A percentile compares a stretch with the other conserved stretches of the same genome.
These are phyloP conservation scores for Ceratocystis cacaofunesta DNA, from an alignment of 2,329 filamentous ascomycete genomes.

Conservation along the genomic window DNA sequence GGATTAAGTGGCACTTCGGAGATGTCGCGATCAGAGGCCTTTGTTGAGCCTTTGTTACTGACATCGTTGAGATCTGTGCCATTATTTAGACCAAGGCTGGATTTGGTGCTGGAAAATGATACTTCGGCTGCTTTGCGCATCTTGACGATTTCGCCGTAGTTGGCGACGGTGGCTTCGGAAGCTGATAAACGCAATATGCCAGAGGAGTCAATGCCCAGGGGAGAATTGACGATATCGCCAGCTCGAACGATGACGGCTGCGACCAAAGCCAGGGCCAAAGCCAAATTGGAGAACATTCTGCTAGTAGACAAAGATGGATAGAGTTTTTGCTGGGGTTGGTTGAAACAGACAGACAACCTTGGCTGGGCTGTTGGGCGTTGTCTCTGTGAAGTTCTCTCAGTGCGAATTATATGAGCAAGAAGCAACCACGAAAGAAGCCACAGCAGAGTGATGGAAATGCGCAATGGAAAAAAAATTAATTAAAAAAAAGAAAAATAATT, in stretches of 20 bases:
- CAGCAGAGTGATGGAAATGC: not conserved
- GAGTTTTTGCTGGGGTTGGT: not conserved
- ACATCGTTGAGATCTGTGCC: not conserved
- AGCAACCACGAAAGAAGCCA: not conserved
- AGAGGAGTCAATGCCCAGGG: slow-evolving; percentile 4
- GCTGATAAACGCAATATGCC: slow-evolving; percentile 11
- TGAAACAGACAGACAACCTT: not conserved
- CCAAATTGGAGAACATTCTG: slow-evolving; percentile 16
- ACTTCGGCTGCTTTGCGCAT: slow-evolving; percentile 6
- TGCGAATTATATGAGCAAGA: not conserved
- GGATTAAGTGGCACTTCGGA: slow-evolving; percentile 25
- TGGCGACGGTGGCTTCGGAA: slow-evolving; percentile 14
- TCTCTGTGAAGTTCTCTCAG: not conserved
- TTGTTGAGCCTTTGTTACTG: slow-evolving; percentile 6
- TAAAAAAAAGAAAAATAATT: slow-evolving; percentile 2
- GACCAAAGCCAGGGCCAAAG: slow-evolving; percentile 15
- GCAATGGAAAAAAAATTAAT: not conserved
- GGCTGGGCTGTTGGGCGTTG: not conserved
- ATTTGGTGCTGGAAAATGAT: not conserved
- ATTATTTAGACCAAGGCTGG: not conserved
- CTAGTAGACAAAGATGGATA: not conserved
- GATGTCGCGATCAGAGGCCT: not conserved
- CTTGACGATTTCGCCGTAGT: slow-evolving; percentile 16
- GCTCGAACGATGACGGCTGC: slow-evolving; percentile 14
- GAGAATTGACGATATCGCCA: slow-evolving; percentile 9